Conservation (phyloP, 2,329 filamentous ascomycete species). For the Didymosphaeria variabile region DNA sequence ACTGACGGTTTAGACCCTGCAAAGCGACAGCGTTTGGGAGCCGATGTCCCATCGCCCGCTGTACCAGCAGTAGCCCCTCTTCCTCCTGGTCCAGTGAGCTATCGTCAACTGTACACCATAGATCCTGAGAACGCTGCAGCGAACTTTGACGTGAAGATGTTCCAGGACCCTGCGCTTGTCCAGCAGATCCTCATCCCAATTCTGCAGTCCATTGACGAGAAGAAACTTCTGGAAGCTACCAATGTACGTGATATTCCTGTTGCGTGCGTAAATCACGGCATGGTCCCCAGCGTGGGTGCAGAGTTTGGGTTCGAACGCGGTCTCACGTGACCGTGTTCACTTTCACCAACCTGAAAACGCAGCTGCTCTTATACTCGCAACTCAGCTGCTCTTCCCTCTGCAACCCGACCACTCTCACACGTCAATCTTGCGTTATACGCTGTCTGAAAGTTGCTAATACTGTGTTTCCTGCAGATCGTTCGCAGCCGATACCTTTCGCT, state of each 20-base stretch:
- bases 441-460: constrained; percentile 26
- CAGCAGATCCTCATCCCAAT: constrained; percentile 84
- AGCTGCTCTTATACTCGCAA: not conserved
- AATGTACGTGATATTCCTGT: constrained; percentile 62
- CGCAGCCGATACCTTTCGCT: constrained; percentile 53
- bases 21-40: constrained; percentile 81
- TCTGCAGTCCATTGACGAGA: constrained; percentile 74
- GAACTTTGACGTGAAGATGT: constrained; percentile 81
- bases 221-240: constrained; percentile 75
- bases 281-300: not conserved
- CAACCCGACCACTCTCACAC: not conserved
- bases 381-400: too few relatives aligned
- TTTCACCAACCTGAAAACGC: not conserved
- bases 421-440: not conserved
- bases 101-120: constrained; percentile 86
- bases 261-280: not conserved
- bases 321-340: constrained; percentile 18
- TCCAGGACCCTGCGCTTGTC: constrained; percentile 76
- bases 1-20: constrained; percentile 75
- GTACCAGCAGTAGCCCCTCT: constrained; percentile 71
- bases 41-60: constrained; percentile 53
- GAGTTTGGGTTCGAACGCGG: not conserved
- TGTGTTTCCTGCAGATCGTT: constrained; percentile 43
- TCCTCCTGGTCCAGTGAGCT: constrained; percentile 76
- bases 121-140: constrained; percentile 78